Evolutionary conservation across 2,329 filamentous ascomycete genomes (phyloP), one percentile per base, ranked within the genome.

Genomic region (Aspergillus flavus): DNA sequence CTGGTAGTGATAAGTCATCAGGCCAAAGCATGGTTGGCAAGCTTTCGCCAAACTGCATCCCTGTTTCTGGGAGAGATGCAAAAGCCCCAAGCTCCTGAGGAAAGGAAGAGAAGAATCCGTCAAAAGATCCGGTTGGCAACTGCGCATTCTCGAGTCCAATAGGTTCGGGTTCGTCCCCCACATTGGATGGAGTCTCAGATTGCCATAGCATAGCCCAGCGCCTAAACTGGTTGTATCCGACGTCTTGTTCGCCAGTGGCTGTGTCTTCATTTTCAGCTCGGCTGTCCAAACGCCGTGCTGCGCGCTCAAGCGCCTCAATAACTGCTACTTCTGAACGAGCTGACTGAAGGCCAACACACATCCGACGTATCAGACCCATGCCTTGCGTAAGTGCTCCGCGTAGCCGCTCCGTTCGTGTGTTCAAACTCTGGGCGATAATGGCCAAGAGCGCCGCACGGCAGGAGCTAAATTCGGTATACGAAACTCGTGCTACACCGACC

Each of bases 391-490:
- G 69, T 14, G 74, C 73, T 32, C 78, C 76, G 23, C 78, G 77
- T 26, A 80, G 72, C 28, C 64, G 58, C 43, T 69, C 65, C 1
- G 72, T 69, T 16, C 67, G 70, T 43, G 69, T 65, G 10, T 68
- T 70, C 32, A 75, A 60, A 36, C 68, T 69, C 28, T 73, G 72
- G 6, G 73, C 73, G 32, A 74, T 67, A 6, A 74, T 66, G 34
- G 83, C 82, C 10, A 84, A 74, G n/a, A 84, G 70, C 9, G 83
- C 81, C 23, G 81, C 81, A 39, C 82, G 81, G 60, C 81, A 83
- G 6, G 81, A 79, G 67, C 79, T 82, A 68, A 83, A 84, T 66
- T 84, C 82, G 9, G 81, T 83, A 67, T 84, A 84, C 5, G 81
- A 83, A 3, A 81, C 79, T 30, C 81, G 77, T 6, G 82, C 82